Base-by-base conservation (phyloP, 768 basidiomycete species). In the Guyanaporus albipodus region DNA sequence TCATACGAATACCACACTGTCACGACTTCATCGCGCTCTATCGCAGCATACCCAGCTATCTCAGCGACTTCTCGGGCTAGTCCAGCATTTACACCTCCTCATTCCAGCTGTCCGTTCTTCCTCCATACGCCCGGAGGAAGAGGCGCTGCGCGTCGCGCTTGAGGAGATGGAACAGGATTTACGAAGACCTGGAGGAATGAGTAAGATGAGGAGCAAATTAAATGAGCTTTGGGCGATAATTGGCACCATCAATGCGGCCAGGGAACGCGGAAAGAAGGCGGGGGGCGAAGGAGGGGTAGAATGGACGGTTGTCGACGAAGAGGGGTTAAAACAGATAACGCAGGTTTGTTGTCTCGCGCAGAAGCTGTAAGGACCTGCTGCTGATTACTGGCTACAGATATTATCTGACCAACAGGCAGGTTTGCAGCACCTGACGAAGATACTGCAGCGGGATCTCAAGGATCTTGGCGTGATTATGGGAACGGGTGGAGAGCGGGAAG, bases 271-370 rank as follows among this genome's bases (percentile, higher is more conserved):
- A 38, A 64, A 70, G 49, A 73, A 75, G 50, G 65, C 59, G 18
- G 67, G 64, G 24, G 56, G 59, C 11, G 74, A 73, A 14, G 73
- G 72, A 1, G 46, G 41, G 14, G 73, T 75, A 8, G 85, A 83
- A 56, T 91, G 88, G 88, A 77, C 81, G 0, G 87, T 91, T n/a
- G 85, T 87, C 3, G 91, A 93, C 61, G 87, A 89, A 58, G 87
- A 90, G 2, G 90, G 90, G 1, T 67, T 93, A 45, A 72, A 79
- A 38, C 82, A 87, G 62, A 81, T 93, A 45, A 72, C 82, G 4
- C 82, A 86, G 76, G 87, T 87, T 48, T 15, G 73, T 60, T 38
- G 8, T 36, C 29, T 41, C 49, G 49, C 23, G 15, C 40, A 10
- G 18, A n/a, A 14, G 6, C 5, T 4, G 14, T 8, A 10, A 34